Conservation (phyloP, 1,284 basidiomycete species). For the Mycosarcoma mackinlayi region DNA sequence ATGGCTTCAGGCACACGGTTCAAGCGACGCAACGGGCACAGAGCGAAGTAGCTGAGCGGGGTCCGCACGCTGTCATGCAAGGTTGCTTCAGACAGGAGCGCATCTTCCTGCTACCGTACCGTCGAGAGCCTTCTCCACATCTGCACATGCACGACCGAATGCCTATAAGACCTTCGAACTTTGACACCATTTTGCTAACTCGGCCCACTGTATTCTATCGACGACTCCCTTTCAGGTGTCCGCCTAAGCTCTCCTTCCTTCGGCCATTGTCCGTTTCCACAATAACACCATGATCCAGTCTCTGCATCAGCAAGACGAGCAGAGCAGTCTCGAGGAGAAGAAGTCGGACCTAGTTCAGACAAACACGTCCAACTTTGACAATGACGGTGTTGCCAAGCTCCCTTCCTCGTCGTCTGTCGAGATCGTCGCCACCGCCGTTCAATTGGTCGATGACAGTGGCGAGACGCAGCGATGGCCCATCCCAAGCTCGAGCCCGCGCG, state of each 20-base stretch:
- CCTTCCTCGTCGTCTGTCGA: constrained; percentile 1
- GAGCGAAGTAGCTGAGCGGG: too few relatives aligned
- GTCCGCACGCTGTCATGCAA: too few relatives aligned
- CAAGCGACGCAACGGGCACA: too few relatives aligned
- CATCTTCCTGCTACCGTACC: neutral
- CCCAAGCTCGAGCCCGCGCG: constrained; percentile 6
- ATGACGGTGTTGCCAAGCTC: neutral
- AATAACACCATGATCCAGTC: neutral
- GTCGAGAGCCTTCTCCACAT: too few relatives aligned
- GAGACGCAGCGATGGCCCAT: constrained; percentile 7
- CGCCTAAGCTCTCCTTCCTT: neutral
- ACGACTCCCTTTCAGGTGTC: neutral
- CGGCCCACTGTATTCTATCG: neutral
- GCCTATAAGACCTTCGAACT: neutral
- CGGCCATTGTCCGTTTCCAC: neutral
- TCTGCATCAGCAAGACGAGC: neutral
- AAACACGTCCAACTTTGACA: neutral
- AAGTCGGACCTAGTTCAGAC: constrained; percentile 7
- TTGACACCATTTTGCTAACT: neutral
- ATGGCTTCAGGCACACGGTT: too few relatives aligned
- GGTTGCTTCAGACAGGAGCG: too few relatives aligned
- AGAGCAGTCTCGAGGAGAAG: constrained; percentile 3
- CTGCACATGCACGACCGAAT: too few relatives aligned
- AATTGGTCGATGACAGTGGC: neutral
- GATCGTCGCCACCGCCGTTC: constrained; percentile 1